Evolutionary conservation across 2,329 filamentous ascomycete genomes (phyloP).

Genomic region (Fusarium verticillioides): DNA sequence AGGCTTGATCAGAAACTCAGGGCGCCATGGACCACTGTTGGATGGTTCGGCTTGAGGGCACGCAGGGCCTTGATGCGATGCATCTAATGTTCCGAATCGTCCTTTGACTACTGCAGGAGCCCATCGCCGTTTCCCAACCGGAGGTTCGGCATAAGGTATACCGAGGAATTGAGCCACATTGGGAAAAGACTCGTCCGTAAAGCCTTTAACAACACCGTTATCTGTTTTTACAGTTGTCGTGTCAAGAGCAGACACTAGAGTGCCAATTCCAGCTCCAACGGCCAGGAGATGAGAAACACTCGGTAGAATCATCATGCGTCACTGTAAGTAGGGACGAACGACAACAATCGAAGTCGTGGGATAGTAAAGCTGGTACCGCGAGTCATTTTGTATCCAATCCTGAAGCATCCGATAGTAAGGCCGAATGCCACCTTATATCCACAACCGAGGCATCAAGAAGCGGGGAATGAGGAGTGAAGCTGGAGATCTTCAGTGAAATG

Average conservation of each 20-base stretch:
- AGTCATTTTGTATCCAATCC: not conserved
- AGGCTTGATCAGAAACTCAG: constrained; percentile 12
- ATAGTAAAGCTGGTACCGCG: not conserved
- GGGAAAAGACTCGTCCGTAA: not conserved
- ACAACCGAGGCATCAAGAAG: not conserved
- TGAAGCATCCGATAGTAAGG: not conserved
- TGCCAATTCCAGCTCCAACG: not conserved
- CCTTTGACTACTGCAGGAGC: not conserved
- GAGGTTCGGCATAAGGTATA: constrained; percentile 10
- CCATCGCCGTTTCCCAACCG: not conserved
- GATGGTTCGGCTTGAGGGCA: constrained; percentile 12
- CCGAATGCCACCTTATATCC: not conserved
- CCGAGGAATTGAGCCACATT: constrained; percentile 11
- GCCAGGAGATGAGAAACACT: not conserved
- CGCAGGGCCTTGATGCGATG: not conserved
- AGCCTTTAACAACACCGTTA: constrained; percentile 1
- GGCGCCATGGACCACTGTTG: not conserved
- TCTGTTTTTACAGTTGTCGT: not conserved
- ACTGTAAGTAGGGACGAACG: not conserved
- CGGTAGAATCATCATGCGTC: not conserved
- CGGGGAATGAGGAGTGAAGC: not conserved
- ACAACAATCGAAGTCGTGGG: not conserved
- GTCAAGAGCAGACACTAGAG: not conserved
- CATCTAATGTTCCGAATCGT: not conserved
- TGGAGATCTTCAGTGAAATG: not conserved